Conservation (phyloP, 163 green algal genomes). For the Scenedesmus sp. region DNA sequence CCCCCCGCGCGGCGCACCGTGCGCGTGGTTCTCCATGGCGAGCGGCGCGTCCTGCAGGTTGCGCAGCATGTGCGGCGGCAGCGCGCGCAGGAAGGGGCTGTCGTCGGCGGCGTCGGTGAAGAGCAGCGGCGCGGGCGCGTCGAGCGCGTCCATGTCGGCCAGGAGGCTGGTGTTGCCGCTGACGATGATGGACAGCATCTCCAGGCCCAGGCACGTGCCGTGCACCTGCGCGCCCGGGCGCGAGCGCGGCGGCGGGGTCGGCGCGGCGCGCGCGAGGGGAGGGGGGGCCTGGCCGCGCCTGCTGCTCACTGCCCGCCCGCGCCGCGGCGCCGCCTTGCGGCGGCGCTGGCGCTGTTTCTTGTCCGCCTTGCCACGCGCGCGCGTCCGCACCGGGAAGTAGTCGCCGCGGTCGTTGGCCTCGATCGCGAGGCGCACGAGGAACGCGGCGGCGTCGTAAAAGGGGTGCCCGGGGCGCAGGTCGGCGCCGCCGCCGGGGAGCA, state of each 20-base stretch:
- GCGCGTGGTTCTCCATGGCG: conserved; percentile 87
- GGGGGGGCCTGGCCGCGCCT: too few species aligned
- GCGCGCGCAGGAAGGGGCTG: conserved; percentile 70
- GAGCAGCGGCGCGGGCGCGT: conserved; percentile 71
- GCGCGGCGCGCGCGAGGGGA: neutral
- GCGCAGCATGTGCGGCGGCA: conserved; percentile 70
- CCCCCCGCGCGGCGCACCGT: conserved; percentile 56
- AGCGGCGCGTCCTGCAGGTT: conserved; percentile 72
- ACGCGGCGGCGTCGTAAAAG: conserved; percentile 78
- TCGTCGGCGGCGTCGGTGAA: conserved; percentile 58
- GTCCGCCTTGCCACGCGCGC: too few species aligned
- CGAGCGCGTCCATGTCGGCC: conserved; percentile 67
- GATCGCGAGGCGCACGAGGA: conserved; percentile 73
- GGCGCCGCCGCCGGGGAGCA: conserved; percentile 82
- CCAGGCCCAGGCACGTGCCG: conserved; percentile 87
- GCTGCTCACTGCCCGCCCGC: too few species aligned
- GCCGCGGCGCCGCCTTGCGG: too few species aligned
- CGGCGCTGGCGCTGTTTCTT: too few species aligned
- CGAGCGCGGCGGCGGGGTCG: neutral
- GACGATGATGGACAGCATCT: conserved; percentile 76
- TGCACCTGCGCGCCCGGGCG: conserved; percentile 63
- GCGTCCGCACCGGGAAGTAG: conserved; percentile 77
- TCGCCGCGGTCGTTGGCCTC: conserved; percentile 82
- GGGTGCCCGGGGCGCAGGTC: conserved; percentile 68
- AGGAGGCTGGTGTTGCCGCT: conserved; percentile 61